A percentile compares a stretch with the other conserved stretches of the same genome.
phyloP scores from a whole-genome alignment of 169 alveolate genomes.

The Eimeria tenella region DNA sequence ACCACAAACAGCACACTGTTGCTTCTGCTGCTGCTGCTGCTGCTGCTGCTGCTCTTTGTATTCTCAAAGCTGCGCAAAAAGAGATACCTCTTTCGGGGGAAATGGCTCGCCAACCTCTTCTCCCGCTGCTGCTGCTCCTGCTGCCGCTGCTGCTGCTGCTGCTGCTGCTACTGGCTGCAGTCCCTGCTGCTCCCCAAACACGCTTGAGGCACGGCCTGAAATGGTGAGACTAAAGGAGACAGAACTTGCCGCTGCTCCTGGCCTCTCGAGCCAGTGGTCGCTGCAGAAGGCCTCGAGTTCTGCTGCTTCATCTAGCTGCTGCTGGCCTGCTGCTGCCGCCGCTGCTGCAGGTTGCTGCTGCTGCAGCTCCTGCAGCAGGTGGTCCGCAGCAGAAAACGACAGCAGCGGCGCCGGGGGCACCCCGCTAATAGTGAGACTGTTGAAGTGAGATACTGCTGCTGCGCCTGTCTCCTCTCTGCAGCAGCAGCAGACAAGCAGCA shows the following conservation, averaged over 20 bases:
- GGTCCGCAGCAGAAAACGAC: background rate
- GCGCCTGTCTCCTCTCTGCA: conserved; percentile 13
- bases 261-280: conserved; percentile 33
- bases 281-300: conserved; percentile 28
- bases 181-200: background rate
- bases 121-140: conserved; percentile 35
- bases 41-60: background rate
- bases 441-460: conserved; percentile 15
- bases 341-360: background rate
- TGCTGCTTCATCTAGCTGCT: background rate
- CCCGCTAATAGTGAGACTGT: background rate
- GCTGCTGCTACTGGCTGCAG: background rate
- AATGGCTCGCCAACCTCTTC: background rate
- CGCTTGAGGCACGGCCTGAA: background rate
- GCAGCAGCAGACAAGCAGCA: background rate
- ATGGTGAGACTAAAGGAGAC: background rate
- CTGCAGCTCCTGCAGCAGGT: conserved; percentile 22
- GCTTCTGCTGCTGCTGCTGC: background rate
- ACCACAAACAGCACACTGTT: no score
- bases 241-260: background rate
- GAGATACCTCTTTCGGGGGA: background rate
- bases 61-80: background rate
- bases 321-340: background rate
- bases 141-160: background rate
- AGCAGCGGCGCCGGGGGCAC: background rate